Percentiles rank a stretch among this genome's conserved stretches.
These are phyloP conservation scores for Arthrocladium fulminans DNA, from an alignment of 2,329 filamentous ascomycete genomes.

Conservation along the genomic window DNA sequence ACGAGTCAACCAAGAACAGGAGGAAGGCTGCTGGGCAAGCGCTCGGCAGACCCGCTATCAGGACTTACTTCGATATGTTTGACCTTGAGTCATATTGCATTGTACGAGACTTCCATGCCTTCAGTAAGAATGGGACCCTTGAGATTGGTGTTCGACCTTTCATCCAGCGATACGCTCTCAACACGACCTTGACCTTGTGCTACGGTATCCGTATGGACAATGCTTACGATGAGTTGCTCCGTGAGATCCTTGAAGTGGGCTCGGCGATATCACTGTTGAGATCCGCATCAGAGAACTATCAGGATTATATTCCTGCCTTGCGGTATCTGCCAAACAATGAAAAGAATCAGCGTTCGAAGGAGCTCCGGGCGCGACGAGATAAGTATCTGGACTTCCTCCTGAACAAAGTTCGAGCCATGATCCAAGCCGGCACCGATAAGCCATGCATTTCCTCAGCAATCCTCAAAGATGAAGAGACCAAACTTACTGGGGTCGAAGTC, in stretches of 20 bases:
- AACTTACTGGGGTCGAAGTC: constrained; percentile 58
- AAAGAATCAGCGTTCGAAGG: constrained; percentile 48
- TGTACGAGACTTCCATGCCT: constrained; percentile 56
- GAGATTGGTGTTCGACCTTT: constrained; percentile 60
- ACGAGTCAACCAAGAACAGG: constrained; percentile 62
- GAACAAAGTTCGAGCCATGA: constrained; percentile 47
- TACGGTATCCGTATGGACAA: constrained; percentile 65
- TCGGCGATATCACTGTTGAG: constrained; percentile 63
- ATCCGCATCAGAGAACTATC: constrained; percentile 70
- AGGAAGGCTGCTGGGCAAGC: constrained; percentile 66
- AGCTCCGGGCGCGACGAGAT: constrained; percentile 56
- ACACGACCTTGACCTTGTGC: constrained; percentile 63
- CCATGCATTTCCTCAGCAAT: constrained; percentile 58
- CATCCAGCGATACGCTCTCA: constrained; percentile 62
- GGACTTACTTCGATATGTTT: constrained; percentile 66
- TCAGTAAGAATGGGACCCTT: constrained; percentile 48
- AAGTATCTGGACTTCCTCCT: constrained; percentile 50
- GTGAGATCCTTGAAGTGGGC: constrained; percentile 67
- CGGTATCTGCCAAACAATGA: constrained; percentile 49
- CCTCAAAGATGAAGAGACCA: constrained; percentile 55
- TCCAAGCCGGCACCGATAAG: constrained; percentile 50
- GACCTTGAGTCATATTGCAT: constrained; percentile 62
- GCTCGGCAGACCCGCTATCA: constrained; percentile 60
- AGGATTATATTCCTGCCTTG: constrained; percentile 67
- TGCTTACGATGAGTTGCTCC: constrained; percentile 55